Evolutionary conservation across 192 early-diverging fungal species (phyloP).

Genomic region (Coemansia sp.): DNA sequence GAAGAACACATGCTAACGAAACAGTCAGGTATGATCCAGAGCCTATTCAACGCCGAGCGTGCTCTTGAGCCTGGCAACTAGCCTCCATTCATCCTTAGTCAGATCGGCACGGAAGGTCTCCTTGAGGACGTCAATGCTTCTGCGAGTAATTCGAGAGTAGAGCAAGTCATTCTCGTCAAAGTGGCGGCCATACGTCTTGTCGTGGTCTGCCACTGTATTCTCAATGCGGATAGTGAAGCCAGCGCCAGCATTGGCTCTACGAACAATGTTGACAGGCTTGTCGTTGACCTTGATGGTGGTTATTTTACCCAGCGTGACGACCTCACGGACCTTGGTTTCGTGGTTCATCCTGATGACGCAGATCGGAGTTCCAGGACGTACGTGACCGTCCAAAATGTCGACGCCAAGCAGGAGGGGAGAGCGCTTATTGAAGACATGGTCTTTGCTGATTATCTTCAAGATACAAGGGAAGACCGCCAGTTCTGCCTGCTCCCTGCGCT

Average conservation of each 20-base stretch:
- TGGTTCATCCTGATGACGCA: slow-evolving; percentile 80
- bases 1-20: no score
- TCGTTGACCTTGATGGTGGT: slow-evolving; percentile 92
- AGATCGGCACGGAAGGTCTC: slow-evolving; percentile 91
- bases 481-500: slow-evolving; percentile 83
- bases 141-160: slow-evolving; percentile 81
- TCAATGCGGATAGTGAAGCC: slow-evolving; percentile 80
- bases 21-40: no score
- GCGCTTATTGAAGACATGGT: slow-evolving; percentile 92
- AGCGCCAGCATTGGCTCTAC: slow-evolving; percentile 79
- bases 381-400: slow-evolving; percentile 90
- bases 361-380: slow-evolving; percentile 89
- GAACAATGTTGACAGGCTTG: slow-evolving; percentile 79
- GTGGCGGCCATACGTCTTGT: slow-evolving; percentile 92
- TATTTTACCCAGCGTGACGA: slow-evolving; percentile 84
- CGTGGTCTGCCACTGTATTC: slow-evolving; percentile 76
- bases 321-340: slow-evolving; percentile 70
- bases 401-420: slow-evolving; percentile 94
- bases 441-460: slow-evolving; percentile 78
- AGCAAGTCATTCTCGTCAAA: slow-evolving; percentile 83
- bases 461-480: slow-evolving; percentile 97
- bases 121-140: slow-evolving; percentile 95
- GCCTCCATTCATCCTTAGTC: slow-evolving; percentile 84
- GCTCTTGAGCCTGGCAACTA: slow-evolving; percentile 82
- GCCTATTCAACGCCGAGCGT: slow-evolving; percentile 55